Evolutionary conservation across 2,329 filamentous ascomycete species (phyloP).

Genomic region (Pyrenophora tritici-repentis): DNA sequence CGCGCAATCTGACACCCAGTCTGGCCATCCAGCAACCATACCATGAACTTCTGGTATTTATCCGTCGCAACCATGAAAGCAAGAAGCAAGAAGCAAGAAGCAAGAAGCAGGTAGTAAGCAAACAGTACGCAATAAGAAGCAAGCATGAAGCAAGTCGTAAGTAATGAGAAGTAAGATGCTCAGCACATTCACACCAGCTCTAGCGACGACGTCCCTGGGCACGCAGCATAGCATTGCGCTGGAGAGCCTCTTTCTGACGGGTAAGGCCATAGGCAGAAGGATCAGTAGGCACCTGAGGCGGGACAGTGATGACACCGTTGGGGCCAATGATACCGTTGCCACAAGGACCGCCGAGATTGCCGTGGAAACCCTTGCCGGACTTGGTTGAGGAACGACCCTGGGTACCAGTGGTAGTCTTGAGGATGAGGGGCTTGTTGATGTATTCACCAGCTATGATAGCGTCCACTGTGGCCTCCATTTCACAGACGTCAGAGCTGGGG

Average conservation of each 20-base stretch:
- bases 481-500: neutral
- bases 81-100: neutral
- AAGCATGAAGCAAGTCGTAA: neutral
- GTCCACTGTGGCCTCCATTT: no score
- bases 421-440: no score
- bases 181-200: neutral
- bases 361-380: no score
- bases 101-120: neutral
- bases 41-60: neutral
- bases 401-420: neutral
- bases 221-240: conserved; percentile 16
- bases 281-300: neutral
- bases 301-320: no score
- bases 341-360: neutral
- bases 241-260: conserved; percentile 26
- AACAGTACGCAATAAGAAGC: no score
- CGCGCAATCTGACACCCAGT: no score
- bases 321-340: conserved; percentile 1
- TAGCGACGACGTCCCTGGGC: conserved; percentile 13
- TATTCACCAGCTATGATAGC: no score
- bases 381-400: no score
- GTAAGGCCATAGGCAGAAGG: conserved; percentile 7
- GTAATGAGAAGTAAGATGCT: neutral
- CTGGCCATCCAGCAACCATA: neutral
- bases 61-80: no score